A percentile compares a stretch with the other conserved stretches of the same genome.
Conservation (phyloP, 176 grass and related monocot species). For the Dendrocalamus sinicus region DNA sequence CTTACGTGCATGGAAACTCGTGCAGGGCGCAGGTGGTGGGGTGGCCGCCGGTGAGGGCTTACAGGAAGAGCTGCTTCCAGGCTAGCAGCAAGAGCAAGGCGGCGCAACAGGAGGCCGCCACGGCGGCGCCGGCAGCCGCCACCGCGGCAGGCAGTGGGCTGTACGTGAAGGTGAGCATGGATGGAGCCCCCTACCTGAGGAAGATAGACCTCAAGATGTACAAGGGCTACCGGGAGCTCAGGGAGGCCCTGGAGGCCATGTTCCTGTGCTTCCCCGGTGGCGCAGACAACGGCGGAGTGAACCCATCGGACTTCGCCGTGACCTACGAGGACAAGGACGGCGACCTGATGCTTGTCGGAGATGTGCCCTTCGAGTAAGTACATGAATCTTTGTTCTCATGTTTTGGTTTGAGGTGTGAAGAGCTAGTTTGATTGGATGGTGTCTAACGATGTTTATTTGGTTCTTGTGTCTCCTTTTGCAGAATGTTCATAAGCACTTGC, state of each 20-base stretch:
- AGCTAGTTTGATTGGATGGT: not conserved
- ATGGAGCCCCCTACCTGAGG: slow-evolving; percentile 79
- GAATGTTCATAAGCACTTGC: slow-evolving; percentile 90
- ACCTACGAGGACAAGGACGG: slow-evolving; percentile 87
- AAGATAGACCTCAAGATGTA: slow-evolving; percentile 85
- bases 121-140: not conserved
- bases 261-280: slow-evolving; percentile 71
- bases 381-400: not conserved
- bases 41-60: slow-evolving; percentile 85
- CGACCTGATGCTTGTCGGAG: slow-evolving; percentile 87
- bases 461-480: slow-evolving; percentile 2
- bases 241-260: slow-evolving; percentile 82
- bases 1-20: not conserved
- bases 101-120: too few species aligned
- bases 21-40: slow-evolving; percentile 85
- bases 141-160: not conserved
- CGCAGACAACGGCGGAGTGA: slow-evolving; percentile 20
- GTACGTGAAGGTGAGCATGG: slow-evolving; percentile 98
- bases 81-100: slow-evolving; percentile 48
- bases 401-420: not conserved
- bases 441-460: slow-evolving; percentile 4
- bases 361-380: slow-evolving; percentile 87
- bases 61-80: slow-evolving; percentile 90
- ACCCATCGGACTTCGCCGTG: slow-evolving; percentile 64
- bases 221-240: slow-evolving; percentile 83